These are phyloP conservation scores for Arthrobotrys sinensis DNA, from an alignment of 2,329 filamentous ascomycete species.

Conservation along the genomic window DNA sequence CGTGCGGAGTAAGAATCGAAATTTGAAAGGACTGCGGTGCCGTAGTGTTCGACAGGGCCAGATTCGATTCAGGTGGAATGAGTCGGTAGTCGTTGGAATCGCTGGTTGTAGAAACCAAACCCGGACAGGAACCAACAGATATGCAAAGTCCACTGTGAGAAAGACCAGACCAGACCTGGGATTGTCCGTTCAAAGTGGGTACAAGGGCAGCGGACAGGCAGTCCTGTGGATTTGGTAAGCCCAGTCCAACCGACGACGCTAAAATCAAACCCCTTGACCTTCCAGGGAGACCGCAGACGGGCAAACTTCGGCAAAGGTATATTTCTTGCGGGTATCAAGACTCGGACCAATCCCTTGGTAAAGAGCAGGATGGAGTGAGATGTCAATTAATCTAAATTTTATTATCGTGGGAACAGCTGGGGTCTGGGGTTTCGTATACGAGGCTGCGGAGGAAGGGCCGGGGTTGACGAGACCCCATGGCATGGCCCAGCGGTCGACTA, in stretches of 20 bases:
- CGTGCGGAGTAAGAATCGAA: slow-evolving; percentile 13
- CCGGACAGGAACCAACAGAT: slow-evolving; percentile 46
- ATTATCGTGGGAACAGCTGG: slow-evolving; percentile 44
- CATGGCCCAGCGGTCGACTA: neutral
- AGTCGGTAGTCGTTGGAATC: slow-evolving; percentile 16
- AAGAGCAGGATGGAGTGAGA: slow-evolving; percentile 14
- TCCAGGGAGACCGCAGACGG: slow-evolving; percentile 47
- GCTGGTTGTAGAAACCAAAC: slow-evolving; percentile 23
- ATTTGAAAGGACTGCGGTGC: neutral
- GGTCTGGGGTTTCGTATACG: slow-evolving; percentile 52
- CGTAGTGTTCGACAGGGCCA: neutral
- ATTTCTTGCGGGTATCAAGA: slow-evolving; percentile 32
- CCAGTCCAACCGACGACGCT: slow-evolving; percentile 47
- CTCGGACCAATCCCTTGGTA: slow-evolving; percentile 49
- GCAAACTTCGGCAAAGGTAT: slow-evolving; percentile 56
- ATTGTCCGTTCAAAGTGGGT: slow-evolving; percentile 15
- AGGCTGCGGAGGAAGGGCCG: slow-evolving; percentile 44
- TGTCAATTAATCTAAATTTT: slow-evolving; percentile 29
- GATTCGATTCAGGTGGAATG: slow-evolving; percentile 20
- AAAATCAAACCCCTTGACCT: slow-evolving; percentile 27
- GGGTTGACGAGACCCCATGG: neutral
- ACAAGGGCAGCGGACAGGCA: slow-evolving; percentile 34
- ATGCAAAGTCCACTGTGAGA: slow-evolving; percentile 32
- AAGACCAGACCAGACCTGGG: slow-evolving; percentile 32
- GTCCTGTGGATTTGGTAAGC: slow-evolving; percentile 38